Conservation (phyloP, 257 asterid species). For the Sherardia arvensis region DNA sequence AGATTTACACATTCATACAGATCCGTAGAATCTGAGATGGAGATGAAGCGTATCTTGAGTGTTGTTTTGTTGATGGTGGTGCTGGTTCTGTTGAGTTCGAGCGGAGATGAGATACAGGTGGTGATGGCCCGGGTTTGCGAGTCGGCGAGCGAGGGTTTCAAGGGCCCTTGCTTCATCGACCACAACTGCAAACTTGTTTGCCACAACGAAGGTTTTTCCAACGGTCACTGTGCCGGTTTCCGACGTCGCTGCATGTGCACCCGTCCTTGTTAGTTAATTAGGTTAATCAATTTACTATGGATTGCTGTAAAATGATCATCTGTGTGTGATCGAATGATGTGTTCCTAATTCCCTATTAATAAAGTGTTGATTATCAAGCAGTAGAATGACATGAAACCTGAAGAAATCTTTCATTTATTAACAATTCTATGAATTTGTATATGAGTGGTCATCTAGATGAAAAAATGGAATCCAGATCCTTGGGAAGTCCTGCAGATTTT, state of each 20-base stretch:
- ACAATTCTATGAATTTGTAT: neutral
- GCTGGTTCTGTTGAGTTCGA: too few relatives aligned
- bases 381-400: neutral
- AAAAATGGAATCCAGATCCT: conserved; percentile 82
- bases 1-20: too few relatives aligned
- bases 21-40: too few relatives aligned
- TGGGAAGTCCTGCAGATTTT: conserved; percentile 53
- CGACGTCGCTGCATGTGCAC: conserved; percentile 36
- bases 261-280: neutral
- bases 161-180: conserved; percentile 28
- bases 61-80: conserved; percentile 3
- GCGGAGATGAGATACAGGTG: neutral
- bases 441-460: conserved; percentile 47
- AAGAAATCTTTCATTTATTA: too few relatives aligned
- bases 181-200: conserved; percentile 36
- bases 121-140: conserved; percentile 29
- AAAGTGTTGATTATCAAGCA: neutral
- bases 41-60: neutral
- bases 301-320: neutral
- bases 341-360: too few relatives aligned
- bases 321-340: too few relatives aligned
- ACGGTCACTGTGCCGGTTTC: conserved; percentile 34
- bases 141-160: conserved; percentile 29
- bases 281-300: too few relatives aligned
- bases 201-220: conserved; percentile 22